Evolutionary conservation across 805 yeast genomes (phyloP).

Genomic region (Ogataea nitratoaversa): DNA sequence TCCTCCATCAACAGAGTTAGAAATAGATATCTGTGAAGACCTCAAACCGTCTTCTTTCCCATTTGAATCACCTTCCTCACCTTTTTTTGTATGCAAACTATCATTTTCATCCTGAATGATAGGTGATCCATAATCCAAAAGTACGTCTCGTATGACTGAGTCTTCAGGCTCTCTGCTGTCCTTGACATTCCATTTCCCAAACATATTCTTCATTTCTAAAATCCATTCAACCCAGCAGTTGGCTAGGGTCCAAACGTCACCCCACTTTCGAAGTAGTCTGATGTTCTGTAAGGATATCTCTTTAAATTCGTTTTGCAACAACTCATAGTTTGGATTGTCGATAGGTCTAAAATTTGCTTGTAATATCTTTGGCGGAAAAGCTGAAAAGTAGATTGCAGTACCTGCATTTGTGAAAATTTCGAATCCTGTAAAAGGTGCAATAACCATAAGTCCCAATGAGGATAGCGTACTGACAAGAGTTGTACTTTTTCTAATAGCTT

Average conservation of each 20-base stretch:
- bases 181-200: constrained; percentile 1
- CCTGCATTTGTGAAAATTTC: constrained; percentile 35
- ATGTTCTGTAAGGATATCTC: constrained; percentile 19
- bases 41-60: too few species aligned
- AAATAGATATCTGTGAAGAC: too few species aligned
- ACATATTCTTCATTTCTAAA: constrained; percentile 21
- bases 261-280: constrained; percentile 26
- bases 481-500: constrained; percentile 24
- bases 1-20: too few species aligned
- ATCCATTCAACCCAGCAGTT: constrained; percentile 29
- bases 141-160: constrained; percentile 3
- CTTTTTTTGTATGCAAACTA: not conserved
- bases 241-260: constrained; percentile 30
- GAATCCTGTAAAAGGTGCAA: constrained; percentile 37
- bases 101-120: constrained; percentile 13
- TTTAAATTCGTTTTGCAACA: constrained; percentile 17
- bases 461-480: constrained; percentile 22
- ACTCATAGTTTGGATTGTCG: not conserved
- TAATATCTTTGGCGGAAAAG: constrained; percentile 25
- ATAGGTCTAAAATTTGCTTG: constrained; percentile 20
- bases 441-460: constrained; percentile 26
- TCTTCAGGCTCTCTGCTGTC: constrained; percentile 4
- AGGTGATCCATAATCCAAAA: constrained; percentile 13
- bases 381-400: constrained; percentile 30
- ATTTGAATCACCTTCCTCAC: not conserved